Evolutionary conservation across 345 rosid species (phyloP).

Genomic region (Alliaria petiolata): DNA sequence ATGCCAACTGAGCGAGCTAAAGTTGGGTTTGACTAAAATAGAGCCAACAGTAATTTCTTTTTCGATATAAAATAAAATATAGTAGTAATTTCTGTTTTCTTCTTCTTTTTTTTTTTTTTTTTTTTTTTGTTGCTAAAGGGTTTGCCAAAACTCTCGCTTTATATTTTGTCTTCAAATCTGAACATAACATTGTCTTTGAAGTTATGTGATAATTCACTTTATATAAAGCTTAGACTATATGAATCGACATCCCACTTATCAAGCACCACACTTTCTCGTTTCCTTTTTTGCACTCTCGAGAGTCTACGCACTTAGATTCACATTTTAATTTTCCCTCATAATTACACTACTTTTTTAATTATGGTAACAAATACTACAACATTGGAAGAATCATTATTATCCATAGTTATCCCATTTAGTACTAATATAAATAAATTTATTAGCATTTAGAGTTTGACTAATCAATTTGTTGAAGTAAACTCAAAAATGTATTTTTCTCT

Average conservation of each 20-base stretch:
- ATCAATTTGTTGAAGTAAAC: slow-evolving; percentile 2
- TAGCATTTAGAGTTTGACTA: slow-evolving; percentile 10
- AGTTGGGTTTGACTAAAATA: neutral
- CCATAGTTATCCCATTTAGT: neutral
- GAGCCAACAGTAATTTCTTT: no score
- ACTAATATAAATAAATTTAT: neutral
- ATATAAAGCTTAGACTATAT: slow-evolving; percentile 33
- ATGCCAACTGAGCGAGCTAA: slow-evolving; percentile 1
- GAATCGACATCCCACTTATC: slow-evolving; percentile 41
- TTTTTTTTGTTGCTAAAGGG: neutral
- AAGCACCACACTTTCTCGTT: slow-evolving; percentile 11
- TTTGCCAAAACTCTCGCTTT: no score
- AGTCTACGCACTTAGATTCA: neutral
- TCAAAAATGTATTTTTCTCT: neutral
- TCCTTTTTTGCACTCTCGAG: neutral
- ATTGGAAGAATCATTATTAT: neutral
- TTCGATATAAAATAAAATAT: no score
- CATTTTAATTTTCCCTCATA: slow-evolving; percentile 3
- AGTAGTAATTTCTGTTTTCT: no score
- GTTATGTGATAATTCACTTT: slow-evolving; percentile 30
- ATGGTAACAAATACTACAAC: neutral
- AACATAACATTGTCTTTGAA: slow-evolving; percentile 7
- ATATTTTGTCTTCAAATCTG: neutral
- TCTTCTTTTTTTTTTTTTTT: neutral
- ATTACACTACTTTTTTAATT: neutral